Evolutionary conservation across 352 stramenopile genomes (phyloP).

Genomic region (Phytophthora sp.): DNA sequence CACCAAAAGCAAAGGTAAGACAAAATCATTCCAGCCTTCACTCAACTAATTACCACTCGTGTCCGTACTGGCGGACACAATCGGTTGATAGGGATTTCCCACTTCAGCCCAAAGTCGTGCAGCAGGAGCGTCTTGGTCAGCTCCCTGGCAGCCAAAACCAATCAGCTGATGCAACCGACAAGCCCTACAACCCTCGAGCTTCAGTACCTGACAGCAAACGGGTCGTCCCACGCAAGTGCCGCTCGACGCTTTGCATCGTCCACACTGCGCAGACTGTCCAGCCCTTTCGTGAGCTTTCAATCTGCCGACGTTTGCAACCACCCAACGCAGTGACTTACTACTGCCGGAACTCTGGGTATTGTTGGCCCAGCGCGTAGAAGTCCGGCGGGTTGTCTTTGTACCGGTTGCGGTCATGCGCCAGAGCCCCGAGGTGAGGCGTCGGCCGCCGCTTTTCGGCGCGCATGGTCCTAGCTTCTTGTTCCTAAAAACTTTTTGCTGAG

Average conservation of each 20-base stretch:
- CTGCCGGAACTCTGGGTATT: conserved; percentile 63
- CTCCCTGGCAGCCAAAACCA: conserved; percentile 57
- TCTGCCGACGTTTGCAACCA: neutral
- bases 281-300: neutral
- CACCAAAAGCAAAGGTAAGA: conserved; percentile 5
- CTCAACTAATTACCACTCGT: neutral
- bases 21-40: neutral
- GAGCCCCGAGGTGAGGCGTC: conserved; percentile 68
- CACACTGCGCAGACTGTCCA: conserved; percentile 63
- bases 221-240: conserved; percentile 77
- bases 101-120: conserved; percentile 91
- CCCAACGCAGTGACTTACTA: conserved; percentile 63
- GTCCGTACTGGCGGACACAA: conserved; percentile 93
- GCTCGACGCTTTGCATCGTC: conserved; percentile 60
- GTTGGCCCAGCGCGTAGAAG: conserved; percentile 75
- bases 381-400: conserved; percentile 73
- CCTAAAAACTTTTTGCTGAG: neutral
- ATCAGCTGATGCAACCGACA: conserved; percentile 11
- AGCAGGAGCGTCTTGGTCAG: conserved; percentile 93
- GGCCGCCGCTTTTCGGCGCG: conserved; percentile 54
- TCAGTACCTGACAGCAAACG: conserved; percentile 68
- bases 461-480: conserved; percentile 15
- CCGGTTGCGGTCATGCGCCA: conserved; percentile 75
- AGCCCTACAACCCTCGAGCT: neutral
- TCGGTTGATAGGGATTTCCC: conserved; percentile 90